A percentile compares a stretch with the other conserved stretches of the same genome.
Conservation (phyloP, 805 yeast genomes). For the Barnettozyma populi region DNA sequence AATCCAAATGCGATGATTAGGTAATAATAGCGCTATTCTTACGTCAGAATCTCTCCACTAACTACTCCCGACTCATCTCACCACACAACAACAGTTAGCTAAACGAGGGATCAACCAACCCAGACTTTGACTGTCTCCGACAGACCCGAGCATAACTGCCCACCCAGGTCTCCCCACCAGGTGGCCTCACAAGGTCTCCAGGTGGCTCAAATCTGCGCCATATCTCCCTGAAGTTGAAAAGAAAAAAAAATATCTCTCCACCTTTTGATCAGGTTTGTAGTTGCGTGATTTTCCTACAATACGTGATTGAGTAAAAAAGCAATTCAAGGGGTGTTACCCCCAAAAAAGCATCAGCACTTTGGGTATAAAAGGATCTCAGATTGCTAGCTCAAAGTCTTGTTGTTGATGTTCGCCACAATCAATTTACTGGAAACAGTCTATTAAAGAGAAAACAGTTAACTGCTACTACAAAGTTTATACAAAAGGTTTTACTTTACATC, state of each 20-base stretch:
- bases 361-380: neutral
- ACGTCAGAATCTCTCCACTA: no score
- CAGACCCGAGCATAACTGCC: neutral
- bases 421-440: neutral
- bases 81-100: no score
- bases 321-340: neutral
- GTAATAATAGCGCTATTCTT: no score
- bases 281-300: neutral
- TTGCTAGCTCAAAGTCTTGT: no score
- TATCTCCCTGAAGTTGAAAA: no score
- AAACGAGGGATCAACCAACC: neutral
- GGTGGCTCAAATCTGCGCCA: neutral
- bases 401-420: neutral
- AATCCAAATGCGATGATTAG: no score
- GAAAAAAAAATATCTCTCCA: neutral
- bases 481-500: neutral
- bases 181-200: neutral
- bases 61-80: no score
- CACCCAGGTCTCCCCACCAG: neutral
- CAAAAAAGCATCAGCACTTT: neutral
- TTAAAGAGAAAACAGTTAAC: no score
- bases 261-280: neutral
- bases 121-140: neutral
- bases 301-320: neutral
- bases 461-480: no score